These are phyloP conservation scores for Pseudogymnoascus sp. DNA, from an alignment of 2,329 filamentous ascomycete genomes.

Conservation along the genomic window DNA sequence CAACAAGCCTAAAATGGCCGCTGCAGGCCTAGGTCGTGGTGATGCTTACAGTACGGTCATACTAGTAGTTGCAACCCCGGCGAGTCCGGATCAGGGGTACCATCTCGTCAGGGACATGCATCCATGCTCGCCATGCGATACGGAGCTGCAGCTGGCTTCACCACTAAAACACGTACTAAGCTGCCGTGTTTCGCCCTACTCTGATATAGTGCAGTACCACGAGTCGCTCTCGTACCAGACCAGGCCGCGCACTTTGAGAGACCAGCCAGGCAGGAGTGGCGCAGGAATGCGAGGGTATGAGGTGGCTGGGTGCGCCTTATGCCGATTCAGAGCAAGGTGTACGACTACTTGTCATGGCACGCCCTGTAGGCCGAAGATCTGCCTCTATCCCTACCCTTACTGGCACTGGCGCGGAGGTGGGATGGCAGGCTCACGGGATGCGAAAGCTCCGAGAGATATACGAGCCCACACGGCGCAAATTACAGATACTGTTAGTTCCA, in stretches of 20 bases:
- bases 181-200: not conserved
- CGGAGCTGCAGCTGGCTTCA: not conserved
- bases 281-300: not conserved
- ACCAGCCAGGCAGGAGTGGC: not conserved
- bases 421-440: not conserved
- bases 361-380: not conserved
- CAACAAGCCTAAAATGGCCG: not conserved
- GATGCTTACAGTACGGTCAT: not conserved
- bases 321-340: not conserved
- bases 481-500: not conserved
- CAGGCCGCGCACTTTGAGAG: not conserved
- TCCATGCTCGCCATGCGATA: conserved; percentile 4
- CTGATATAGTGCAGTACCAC: not conserved
- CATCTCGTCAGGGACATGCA: not conserved
- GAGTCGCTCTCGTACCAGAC: not conserved
- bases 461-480: not conserved
- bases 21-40: not conserved
- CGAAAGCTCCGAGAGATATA: not conserved
- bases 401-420: not conserved
- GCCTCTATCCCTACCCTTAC: not conserved
- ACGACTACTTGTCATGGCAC: not conserved
- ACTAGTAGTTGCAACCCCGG: not conserved
- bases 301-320: not conserved
- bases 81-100: not conserved
- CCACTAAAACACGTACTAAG: not conserved